Percentiles rank a stretch among this genome's conserved stretches.
phyloP scores from a whole-genome alignment of 148 eudicot species.

The Pouteria glomerata region DNA sequence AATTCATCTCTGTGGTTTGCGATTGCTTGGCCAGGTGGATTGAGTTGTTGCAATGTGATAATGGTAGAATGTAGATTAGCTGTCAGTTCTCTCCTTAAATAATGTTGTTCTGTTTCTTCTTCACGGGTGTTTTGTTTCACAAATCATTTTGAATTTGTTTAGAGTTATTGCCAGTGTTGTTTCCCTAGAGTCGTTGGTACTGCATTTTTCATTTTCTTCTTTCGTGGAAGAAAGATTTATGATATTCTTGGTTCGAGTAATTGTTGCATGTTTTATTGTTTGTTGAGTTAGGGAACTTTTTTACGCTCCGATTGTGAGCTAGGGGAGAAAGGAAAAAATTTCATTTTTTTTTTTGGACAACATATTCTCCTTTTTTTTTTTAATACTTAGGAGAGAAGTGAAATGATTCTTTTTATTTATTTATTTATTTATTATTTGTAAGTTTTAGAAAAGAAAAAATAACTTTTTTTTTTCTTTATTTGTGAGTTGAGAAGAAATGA shows the following conservation, averaged over 20 bases:
- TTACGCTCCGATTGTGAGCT: too few species aligned
- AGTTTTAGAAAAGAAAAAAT: too few species aligned
- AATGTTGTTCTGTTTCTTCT: not conserved
- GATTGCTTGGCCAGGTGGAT: not conserved
- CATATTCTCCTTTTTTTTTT: too few species aligned
- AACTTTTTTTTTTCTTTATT: too few species aligned
- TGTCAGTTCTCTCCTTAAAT: not conserved
- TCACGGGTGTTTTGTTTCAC: not conserved
- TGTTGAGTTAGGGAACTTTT: not conserved
- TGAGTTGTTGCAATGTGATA: not conserved
- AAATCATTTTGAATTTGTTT: not conserved
- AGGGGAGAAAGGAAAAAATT: too few species aligned
- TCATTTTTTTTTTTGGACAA: too few species aligned
- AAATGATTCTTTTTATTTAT: too few species aligned
- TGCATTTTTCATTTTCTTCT: not conserved
- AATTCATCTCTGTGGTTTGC: not conserved
- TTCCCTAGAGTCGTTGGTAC: not conserved
- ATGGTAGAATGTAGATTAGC: slow-evolving; percentile 1
- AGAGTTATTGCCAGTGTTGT: not conserved
- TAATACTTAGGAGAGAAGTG: too few species aligned
- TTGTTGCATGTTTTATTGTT: not conserved
- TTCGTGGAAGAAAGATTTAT: too few species aligned
- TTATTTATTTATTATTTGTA: too few species aligned
- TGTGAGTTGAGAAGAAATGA: too few species aligned
- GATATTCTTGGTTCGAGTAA: not conserved